phyloP scores from a whole-genome alignment of 2,329 filamentous ascomycete species.

The Neodidymelliopsis sp. region DNA sequence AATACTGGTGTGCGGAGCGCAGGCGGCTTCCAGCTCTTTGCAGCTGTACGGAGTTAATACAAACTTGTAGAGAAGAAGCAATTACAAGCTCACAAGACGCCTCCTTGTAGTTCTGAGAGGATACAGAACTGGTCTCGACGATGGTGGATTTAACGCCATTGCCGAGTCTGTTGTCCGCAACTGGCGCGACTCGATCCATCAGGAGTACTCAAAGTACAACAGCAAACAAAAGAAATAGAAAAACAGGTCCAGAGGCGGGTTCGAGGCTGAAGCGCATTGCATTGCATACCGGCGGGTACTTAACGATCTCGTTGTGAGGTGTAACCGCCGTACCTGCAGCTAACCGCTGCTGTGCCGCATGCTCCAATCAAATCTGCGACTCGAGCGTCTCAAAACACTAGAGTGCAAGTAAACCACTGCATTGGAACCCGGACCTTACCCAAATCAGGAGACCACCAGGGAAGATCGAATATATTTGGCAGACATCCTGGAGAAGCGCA shows the following conservation, averaged over 20 bases:
- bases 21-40: constrained; percentile 29
- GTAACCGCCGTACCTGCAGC: constrained; percentile 15
- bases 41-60: not conserved
- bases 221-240: not conserved
- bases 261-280: constrained; percentile 2
- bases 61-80: not conserved
- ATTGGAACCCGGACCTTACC: constrained; percentile 11
- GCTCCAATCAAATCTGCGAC: constrained; percentile 13
- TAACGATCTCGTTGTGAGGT: constrained; percentile 1
- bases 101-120: not conserved
- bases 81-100: too few relatives aligned
- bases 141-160: not conserved
- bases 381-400: constrained; percentile 5
- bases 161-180: not conserved
- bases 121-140: not conserved
- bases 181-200: constrained; percentile 3
- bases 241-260: not conserved
- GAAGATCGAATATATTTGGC: constrained; percentile 8
- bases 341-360: constrained; percentile 18
- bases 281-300: constrained; percentile 11
- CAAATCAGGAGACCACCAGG: not conserved
- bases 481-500: not conserved
- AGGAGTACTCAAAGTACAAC: not conserved
- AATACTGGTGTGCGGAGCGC: constrained; percentile 27
- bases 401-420: not conserved